phyloP scores from a whole-genome alignment of 441 rosid species.

The Mallotus repandus region DNA sequence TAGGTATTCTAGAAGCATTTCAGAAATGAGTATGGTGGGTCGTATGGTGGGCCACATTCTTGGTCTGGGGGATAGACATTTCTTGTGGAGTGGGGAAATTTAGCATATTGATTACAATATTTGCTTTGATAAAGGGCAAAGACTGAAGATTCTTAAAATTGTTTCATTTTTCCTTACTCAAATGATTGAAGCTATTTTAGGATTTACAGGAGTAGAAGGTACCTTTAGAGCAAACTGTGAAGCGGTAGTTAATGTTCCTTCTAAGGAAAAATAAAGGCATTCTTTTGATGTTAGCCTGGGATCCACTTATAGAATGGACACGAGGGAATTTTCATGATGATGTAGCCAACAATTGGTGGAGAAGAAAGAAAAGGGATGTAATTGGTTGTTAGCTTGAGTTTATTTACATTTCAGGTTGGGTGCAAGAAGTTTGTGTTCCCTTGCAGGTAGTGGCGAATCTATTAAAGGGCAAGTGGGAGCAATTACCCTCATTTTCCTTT shows the following conservation, averaged over 20 bases:
- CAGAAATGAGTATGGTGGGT: too few species aligned
- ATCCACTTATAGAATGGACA: slow-evolving; percentile 99
- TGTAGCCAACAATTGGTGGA: slow-evolving; percentile 94
- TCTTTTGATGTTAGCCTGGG: slow-evolving; percentile 93
- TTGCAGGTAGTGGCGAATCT: too few species aligned
- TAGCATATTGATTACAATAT: slow-evolving; percentile 98
- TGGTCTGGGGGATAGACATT: slow-evolving; percentile 98
- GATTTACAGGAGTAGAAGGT: slow-evolving; percentile 95
- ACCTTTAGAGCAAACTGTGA: slow-evolving; percentile 85
- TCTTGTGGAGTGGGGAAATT: slow-evolving; percentile 95
- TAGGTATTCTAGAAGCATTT: slow-evolving; percentile 95
- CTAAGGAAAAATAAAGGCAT: slow-evolving; percentile 86
- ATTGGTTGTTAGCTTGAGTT: slow-evolving; percentile 96
- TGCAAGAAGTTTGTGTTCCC: slow-evolving; percentile 96
- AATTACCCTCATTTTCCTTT: too few species aligned
- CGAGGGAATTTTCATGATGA: slow-evolving; percentile 97
- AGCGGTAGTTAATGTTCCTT: slow-evolving; percentile 78
- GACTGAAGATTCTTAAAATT: too few species aligned
- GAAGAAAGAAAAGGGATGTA: slow-evolving; percentile 99
- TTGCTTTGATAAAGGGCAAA: slow-evolving; percentile 96
- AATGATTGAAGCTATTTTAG: slow-evolving; percentile 86
- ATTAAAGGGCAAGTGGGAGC: too few species aligned
- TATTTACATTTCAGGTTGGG: slow-evolving; percentile 97
- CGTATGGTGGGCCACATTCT: slow-evolving; percentile 97
- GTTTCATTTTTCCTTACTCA: slow-evolving; percentile 97